These are phyloP conservation scores for Fusarium palustre DNA, from an alignment of 2,329 filamentous ascomycete species.

Conservation along the genomic window DNA sequence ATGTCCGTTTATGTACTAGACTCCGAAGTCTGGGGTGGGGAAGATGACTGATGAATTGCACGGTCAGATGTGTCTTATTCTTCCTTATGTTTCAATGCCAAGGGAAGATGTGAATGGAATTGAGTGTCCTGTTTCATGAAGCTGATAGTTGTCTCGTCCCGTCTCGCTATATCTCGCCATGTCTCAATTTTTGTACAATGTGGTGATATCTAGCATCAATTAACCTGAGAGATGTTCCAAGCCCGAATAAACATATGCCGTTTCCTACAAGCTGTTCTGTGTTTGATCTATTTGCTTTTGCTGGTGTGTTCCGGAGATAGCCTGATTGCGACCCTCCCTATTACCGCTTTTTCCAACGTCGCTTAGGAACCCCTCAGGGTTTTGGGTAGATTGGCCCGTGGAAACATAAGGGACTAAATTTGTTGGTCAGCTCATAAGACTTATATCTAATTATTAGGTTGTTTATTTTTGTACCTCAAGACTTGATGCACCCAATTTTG, in stretches of 20 bases:
- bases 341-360: not conserved
- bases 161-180: accelerated
- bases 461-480: no score
- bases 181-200: no score
- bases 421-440: no score
- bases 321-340: not conserved
- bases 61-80: not conserved
- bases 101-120: not conserved
- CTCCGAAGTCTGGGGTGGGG: conserved; percentile 34
- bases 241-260: not conserved
- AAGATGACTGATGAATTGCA: not conserved
- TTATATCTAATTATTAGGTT: no score
- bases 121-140: not conserved
- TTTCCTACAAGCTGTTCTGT: not conserved
- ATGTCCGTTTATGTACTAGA: conserved; percentile 41
- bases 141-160: accelerated
- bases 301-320: conserved; percentile 1
- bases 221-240: not conserved
- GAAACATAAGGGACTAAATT: no score
- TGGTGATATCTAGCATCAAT: accelerated
- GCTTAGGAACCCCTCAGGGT: not conserved
- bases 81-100: not conserved
- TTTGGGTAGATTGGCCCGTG: no score
- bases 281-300: not conserved
- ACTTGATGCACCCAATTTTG: no score